Evolutionary conservation across 2,329 filamentous ascomycete species (phyloP), one percentile per base, ranked within the genome.

Genomic region (Basipetospora chlamydospora): DNA sequence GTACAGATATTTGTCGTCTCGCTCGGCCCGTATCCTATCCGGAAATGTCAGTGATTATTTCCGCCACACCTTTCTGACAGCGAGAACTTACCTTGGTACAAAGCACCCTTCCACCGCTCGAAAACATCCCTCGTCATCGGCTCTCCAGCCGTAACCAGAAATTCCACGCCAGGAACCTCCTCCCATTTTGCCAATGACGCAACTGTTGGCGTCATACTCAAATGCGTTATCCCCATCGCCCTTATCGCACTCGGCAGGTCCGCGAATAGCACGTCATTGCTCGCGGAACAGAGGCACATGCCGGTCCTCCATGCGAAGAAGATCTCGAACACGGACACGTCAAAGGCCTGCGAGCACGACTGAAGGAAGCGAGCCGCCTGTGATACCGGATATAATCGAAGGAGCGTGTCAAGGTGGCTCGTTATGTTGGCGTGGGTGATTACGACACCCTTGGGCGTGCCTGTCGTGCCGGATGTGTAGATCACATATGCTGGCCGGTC

Each of bases 1-100:
- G 80, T 85, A 55, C 83, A 92, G 15, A 93, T 86, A 44, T 93
- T 92, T 1, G 84, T 92, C 0, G 80, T 85, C 53, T 92, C 86
- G 1, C 80, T 84, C 0, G 85, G 83, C 0, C 84, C 84, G 43
- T 93, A 93, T 0, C 77, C 60, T 63, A 10, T 12, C 7, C 37
- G 9, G 1, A 13, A 17, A 7, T n/a, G 10, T 6, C 5, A n/a
- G n/a, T n/a, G n/a, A n/a, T n/a, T n/a, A n/a, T n/a, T n/a, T n/a
- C n/a, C n/a, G n/a, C n/a, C n/a, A n/a, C n/a, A n/a, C n/a, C n/a
- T n/a, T n/a, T n/a, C n/a, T n/a, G n/a, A n/a, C n/a, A n/a, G n/a
- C n/a, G 21, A 39, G 28, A 6, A 38, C 43, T 33, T 47, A 57
- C 72, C 85, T 60, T 90, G 80, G 51, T 77, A 86, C 0, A 94